These are phyloP conservation scores for Ambrosia artemisiifolia DNA, from an alignment of 129 eudicot species.

Conservation along the genomic window DNA sequence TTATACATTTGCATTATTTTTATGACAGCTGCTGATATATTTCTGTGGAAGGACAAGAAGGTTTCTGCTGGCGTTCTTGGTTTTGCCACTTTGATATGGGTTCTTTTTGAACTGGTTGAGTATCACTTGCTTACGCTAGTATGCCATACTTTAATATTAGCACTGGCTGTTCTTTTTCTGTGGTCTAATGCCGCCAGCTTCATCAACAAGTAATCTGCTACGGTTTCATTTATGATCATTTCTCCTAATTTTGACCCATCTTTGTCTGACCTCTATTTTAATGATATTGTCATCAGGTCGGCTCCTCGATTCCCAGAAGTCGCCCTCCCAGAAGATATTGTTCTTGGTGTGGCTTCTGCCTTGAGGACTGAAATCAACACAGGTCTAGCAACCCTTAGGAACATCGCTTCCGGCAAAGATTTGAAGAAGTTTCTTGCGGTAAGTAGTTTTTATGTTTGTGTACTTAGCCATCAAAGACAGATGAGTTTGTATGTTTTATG, in stretches of 20 bases:
- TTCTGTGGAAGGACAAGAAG: constrained; percentile 91
- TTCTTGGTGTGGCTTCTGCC: constrained; percentile 61
- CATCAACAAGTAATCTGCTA: constrained; percentile 63
- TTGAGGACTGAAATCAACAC: constrained; percentile 63
- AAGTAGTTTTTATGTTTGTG: constrained; percentile 20
- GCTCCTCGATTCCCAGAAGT: constrained; percentile 85
- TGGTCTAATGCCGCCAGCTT: constrained; percentile 82
- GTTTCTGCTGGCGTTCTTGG: constrained; percentile 67
- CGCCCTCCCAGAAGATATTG: constrained; percentile 63
- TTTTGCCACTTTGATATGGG: constrained; percentile 80
- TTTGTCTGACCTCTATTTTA: not conserved
- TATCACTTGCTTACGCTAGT: constrained; percentile 85
- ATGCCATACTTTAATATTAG: constrained; percentile 64
- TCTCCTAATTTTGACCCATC: not conserved
- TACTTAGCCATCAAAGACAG: not conserved
- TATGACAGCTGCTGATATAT: constrained; percentile 77
- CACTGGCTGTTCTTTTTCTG: constrained; percentile 56
- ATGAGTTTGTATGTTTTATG: not conserved
- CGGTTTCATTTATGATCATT: not conserved
- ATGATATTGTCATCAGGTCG: constrained; percentile 37
- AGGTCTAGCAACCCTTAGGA: constrained; percentile 52
- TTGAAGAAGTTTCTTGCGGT: constrained; percentile 82
- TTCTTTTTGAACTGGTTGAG: constrained; percentile 74
- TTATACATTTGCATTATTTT: too few relatives aligned
- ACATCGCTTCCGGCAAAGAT: constrained; percentile 79